Evolutionary conservation across 345 rosid species (phyloP).

Genomic region (Mercurialis annua): DNA sequence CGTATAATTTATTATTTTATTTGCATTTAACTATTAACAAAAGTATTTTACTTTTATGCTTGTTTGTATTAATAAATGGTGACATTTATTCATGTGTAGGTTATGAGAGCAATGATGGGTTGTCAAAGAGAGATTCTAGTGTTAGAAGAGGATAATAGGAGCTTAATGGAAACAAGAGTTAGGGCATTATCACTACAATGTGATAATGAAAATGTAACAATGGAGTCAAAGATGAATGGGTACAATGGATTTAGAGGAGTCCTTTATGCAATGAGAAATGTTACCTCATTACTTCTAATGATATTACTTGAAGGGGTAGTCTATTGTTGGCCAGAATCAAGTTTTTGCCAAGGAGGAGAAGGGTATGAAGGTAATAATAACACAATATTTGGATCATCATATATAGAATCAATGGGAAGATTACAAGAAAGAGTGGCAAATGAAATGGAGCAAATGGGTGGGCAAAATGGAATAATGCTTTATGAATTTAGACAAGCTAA

Average conservation of each 20-base stretch:
- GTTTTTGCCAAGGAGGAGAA: conserved; percentile 23
- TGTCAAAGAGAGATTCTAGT: conserved; percentile 44
- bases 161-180: conserved; percentile 19
- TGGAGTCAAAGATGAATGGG: conserved; percentile 51
- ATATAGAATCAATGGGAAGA: conserved; percentile 51
- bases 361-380: conserved; percentile 21
- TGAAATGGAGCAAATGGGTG: conserved; percentile 47
- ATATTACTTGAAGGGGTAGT: conserved; percentile 60
- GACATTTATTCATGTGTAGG: conserved; percentile 26
- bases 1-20: too few species aligned
- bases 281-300: conserved; percentile 56
- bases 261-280: conserved; percentile 69
- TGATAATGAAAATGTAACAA: conserved; percentile 23
- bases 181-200: conserved; percentile 28
- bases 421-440: conserved; percentile 55
- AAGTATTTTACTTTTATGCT: too few species aligned
- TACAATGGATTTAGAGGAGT: conserved; percentile 83
- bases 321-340: conserved; percentile 42
- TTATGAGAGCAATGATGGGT: conserved; percentile 35
- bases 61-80: too few species aligned
- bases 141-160: conserved; percentile 43
- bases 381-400: conserved; percentile 40
- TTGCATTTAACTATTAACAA: too few species aligned
- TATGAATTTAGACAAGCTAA: conserved; percentile 57
- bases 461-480: conserved; percentile 44